A percentile compares a stretch with the other conserved stretches of the same genome.
Evolutionary conservation across 495 filamentous ascomycete genomes (phyloP).

Genomic region (Penicillium parvum): DNA sequence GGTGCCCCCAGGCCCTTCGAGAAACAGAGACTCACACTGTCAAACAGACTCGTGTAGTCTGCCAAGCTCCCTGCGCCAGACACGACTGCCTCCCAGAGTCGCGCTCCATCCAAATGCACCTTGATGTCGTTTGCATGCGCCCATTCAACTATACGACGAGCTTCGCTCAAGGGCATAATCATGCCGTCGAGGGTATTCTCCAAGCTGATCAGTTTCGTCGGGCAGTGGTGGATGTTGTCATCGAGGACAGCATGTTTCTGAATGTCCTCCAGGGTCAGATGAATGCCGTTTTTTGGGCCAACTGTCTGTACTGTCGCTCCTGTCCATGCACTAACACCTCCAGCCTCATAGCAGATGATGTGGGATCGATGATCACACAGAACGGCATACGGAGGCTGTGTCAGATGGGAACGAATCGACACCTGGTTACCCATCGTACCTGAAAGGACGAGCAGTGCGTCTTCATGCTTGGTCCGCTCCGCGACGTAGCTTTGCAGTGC

Average conservation of each 20-base stretch:
- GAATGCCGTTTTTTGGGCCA: conserved; percentile 55
- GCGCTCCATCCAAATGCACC: conserved; percentile 80
- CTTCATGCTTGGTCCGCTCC: conserved; percentile 64
- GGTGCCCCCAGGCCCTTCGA: conserved; percentile 88
- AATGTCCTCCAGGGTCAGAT: conserved; percentile 76
- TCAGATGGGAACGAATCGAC: conserved; percentile 43
- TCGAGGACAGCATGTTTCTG: conserved; percentile 43
- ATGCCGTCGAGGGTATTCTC: conserved; percentile 83
- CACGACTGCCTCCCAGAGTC: conserved; percentile 74
- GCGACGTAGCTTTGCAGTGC: conserved; percentile 68
- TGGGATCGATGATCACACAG: conserved; percentile 47
- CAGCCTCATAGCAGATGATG: conserved; percentile 47
- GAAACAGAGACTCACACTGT: conserved; percentile 81
- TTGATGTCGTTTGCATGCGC: conserved; percentile 62
- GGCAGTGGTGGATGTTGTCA: conserved; percentile 48
- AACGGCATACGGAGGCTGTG: conserved; percentile 48
- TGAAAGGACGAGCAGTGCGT: conserved; percentile 68
- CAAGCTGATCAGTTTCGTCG: conserved; percentile 74
- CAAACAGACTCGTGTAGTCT: conserved; percentile 69
- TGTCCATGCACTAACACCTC: conserved; percentile 44
- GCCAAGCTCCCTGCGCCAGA: conserved; percentile 56
- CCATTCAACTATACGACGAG: conserved; percentile 62
- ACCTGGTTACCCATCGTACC: conserved; percentile 79
- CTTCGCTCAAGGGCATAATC: conserved; percentile 70
- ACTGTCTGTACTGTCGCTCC: conserved; percentile 40